Percentiles rank a stretch among this genome's conserved stretches.
These are phyloP conservation scores for Neurospora hispaniola DNA, from an alignment of 495 filamentous ascomycete genomes.

Conservation along the genomic window DNA sequence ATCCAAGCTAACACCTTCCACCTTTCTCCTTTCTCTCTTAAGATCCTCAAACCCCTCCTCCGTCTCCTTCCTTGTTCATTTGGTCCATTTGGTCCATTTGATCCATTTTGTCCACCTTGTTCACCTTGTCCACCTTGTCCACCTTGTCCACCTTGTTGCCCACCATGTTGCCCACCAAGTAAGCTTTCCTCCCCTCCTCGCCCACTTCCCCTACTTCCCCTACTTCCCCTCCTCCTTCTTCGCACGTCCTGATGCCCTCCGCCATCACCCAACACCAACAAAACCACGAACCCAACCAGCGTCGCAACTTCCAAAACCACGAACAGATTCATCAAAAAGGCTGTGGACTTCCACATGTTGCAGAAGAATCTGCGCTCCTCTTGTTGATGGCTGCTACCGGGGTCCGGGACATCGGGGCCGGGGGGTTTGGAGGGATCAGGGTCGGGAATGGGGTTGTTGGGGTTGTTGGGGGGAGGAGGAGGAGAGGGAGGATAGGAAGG, in stretches of 20 bases:
- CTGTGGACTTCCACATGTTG: constrained; percentile 79
- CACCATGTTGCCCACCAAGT: no score
- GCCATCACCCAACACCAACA: not conserved
- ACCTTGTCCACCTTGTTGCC: no score
- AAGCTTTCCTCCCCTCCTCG: no score
- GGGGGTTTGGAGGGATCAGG: constrained; percentile 42
- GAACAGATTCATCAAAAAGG: constrained; percentile 76
- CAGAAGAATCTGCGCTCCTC: constrained; percentile 75
- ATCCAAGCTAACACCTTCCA: constrained; percentile 65
- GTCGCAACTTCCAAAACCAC: constrained; percentile 65
- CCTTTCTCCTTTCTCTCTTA: constrained; percentile 39
- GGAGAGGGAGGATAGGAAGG: no score
- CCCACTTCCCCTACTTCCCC: no score
- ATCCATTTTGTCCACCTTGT: no score
- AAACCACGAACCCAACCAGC: constrained; percentile 59
- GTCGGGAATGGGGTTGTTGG: constrained; percentile 20
- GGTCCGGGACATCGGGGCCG: constrained; percentile 40
- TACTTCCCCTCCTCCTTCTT: no score
- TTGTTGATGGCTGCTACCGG: constrained; percentile 44
- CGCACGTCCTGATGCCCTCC: no score
- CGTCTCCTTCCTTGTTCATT: not conserved
- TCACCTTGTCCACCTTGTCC: no score
- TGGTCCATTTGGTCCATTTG: not conserved
- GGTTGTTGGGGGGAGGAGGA: not conserved
- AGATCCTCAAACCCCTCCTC: not conserved